Evolutionary conservation across 1,284 basidiomycete genomes (phyloP), one percentile per base, ranked within the genome.

Genomic region (Malassezia yamatoensis): DNA sequence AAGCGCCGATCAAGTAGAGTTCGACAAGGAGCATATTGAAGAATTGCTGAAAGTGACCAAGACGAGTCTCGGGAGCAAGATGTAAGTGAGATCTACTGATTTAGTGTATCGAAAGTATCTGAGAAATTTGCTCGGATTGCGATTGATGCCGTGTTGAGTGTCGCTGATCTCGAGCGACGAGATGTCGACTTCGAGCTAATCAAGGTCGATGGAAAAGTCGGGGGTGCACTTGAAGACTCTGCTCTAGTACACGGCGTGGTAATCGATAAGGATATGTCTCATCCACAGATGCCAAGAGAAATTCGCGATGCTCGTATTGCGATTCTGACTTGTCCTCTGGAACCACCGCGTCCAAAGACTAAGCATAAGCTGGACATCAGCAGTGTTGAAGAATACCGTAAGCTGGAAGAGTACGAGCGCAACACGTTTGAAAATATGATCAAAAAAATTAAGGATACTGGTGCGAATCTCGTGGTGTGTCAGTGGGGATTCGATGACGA

Each of bases 401-500:
- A 90, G 76, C 80, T 98, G 63, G 82, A 89, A 64, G 86, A 85
- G 61, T 98, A 98, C 75, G 94, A 98, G 79, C 88, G 87, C 78
- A 85, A 86, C 71, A 98, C 93, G 78, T 98, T 98, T 71, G 81
- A 83, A 66, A 85, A 90, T 71, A 98, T 98, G 94, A 96, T 98
- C 78, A 86, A 87, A 77, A 81, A 83, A 74, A 91, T 98, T 63
- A 96, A 96, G 78, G 87, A 96, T 71, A 87, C 90, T n/a, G 93
- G 94, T 33, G 91, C 94, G 24, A 98, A 99, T 77, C 78, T 99
- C 56, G 93, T 98, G 65, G 94, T 99, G 68, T 98, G 93, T 77
- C 94, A 98, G 76, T 99, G 93, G 93, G 93, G 93, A 62, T 99
- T 99, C 75, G 93, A 99, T 73, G 94, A 99, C 75, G 93, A 98